phyloP scores from a whole-genome alignment of 768 basidiomycete genomes.

The Ephemerocybe angulata region DNA sequence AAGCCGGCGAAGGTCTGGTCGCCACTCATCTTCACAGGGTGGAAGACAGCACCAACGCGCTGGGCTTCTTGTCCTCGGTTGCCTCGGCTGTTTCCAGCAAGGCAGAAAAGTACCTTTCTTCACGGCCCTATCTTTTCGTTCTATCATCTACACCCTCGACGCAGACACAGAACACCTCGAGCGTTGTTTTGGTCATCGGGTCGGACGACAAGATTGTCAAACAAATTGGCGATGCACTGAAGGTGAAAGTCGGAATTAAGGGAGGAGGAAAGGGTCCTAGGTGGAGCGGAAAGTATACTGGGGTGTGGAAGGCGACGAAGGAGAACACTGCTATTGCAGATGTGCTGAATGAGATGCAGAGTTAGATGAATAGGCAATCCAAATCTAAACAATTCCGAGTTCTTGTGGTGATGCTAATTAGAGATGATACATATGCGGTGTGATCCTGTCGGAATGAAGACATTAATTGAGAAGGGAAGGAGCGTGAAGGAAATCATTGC shows the following conservation, averaged over 20 bases:
- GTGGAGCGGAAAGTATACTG: constrained; percentile 74
- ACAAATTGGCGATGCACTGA: constrained; percentile 53
- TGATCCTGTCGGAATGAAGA: neutral
- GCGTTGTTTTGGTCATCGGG: constrained; percentile 57
- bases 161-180: constrained; percentile 46
- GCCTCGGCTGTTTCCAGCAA: constrained; percentile 40
- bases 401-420: neutral
- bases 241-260: constrained; percentile 56
- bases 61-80: constrained; percentile 59
- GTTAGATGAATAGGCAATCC: neutral
- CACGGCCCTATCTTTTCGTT: constrained; percentile 43
- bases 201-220: constrained; percentile 60
- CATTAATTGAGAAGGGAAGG: neutral
- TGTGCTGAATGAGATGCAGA: constrained; percentile 26
- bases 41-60: constrained; percentile 57
- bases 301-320: constrained; percentile 54
- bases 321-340: constrained; percentile 40
- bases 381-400: neutral
- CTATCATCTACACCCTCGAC: constrained; percentile 61
- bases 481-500: too few relatives aligned
- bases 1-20: constrained; percentile 19
- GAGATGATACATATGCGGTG: neutral
- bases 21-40: constrained; percentile 54
- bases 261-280: constrained; percentile 74
- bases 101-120: constrained; percentile 15